These are phyloP conservation scores for Penicillium paneum DNA, from an alignment of 2,329 filamentous ascomycete genomes.

Conservation along the genomic window DNA sequence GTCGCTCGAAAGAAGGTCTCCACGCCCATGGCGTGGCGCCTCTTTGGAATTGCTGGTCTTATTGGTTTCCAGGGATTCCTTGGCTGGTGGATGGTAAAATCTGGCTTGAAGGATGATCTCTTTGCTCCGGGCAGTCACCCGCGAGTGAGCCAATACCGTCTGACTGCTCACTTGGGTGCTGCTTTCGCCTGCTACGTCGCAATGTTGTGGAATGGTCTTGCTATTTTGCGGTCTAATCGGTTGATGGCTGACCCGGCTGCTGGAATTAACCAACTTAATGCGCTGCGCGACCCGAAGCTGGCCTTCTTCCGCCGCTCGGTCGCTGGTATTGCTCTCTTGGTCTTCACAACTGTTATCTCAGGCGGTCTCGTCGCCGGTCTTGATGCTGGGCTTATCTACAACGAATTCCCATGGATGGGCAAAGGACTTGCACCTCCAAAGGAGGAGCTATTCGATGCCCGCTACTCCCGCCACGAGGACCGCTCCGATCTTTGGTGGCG, in stretches of 20 bases:
- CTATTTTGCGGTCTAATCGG: constrained; percentile 73
- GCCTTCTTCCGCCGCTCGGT: constrained; percentile 70
- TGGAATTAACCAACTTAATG: constrained; percentile 58
- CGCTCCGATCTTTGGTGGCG: constrained; percentile 88
- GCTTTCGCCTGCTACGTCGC: constrained; percentile 91
- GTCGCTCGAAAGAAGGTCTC: constrained; percentile 76
- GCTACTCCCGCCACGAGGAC: constrained; percentile 78
- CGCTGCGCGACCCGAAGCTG: constrained; percentile 65
- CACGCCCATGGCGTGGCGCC: constrained; percentile 68
- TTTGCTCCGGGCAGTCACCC: constrained; percentile 89
- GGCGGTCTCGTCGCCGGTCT: constrained; percentile 91
- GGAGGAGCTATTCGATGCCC: constrained; percentile 77
- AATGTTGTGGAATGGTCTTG: constrained; percentile 87
- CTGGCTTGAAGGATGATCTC: constrained; percentile 89
- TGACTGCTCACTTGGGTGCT: constrained; percentile 82
- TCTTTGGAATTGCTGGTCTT: constrained; percentile 78
- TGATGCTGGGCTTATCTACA: constrained; percentile 96
- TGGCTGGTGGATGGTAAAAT: constrained; percentile 99
- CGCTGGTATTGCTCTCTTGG: constrained; percentile 66
- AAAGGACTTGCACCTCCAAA: constrained; percentile 74
- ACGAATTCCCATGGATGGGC: constrained; percentile 97
- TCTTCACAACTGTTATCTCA: constrained; percentile 89
- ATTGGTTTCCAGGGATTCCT: constrained; percentile 95
- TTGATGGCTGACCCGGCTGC: constrained; percentile 66
- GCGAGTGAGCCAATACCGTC: constrained; percentile 88